Conservation (phyloP, 1,284 basidiomycete genomes). For the Fomitopsis betulina region DNA sequence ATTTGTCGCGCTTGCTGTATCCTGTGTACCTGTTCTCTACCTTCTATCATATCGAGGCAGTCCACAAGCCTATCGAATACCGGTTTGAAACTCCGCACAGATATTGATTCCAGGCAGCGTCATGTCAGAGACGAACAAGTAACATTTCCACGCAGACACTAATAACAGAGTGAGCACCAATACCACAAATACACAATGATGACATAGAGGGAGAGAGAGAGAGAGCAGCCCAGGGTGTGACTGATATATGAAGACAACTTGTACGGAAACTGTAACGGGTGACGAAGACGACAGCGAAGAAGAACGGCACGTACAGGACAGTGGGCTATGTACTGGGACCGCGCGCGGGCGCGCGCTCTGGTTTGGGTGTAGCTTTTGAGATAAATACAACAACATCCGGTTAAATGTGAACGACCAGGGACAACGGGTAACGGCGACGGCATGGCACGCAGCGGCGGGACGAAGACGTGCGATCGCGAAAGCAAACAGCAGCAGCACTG, state of each 20-base stretch:
- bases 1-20: no score
- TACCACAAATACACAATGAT: conserved; percentile 1
- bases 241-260: conserved; percentile 1
- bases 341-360: background rate
- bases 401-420: conserved; percentile 5
- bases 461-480: background rate
- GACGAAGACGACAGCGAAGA: conserved; percentile 3
- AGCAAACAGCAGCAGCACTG: background rate
- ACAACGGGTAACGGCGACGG: background rate
- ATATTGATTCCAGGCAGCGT: background rate
- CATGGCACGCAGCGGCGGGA: background rate
- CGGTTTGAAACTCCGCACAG: background rate
- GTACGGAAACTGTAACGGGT: background rate
- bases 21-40: no score
- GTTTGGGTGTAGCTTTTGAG: conserved; percentile 12
- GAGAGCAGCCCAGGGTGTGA: background rate
- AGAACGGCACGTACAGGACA: background rate
- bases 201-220: background rate
- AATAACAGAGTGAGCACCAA: conserved; percentile 1
- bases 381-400: conserved; percentile 21
- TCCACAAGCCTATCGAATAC: background rate
- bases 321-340: background rate
- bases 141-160: background rate
- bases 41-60: no score
- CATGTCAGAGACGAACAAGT: background rate